Evolutionary conservation across 2,329 filamentous ascomycete species (phyloP), one percentile per base, ranked within the genome.

Genomic region (Colletotrichum tropicale): DNA sequence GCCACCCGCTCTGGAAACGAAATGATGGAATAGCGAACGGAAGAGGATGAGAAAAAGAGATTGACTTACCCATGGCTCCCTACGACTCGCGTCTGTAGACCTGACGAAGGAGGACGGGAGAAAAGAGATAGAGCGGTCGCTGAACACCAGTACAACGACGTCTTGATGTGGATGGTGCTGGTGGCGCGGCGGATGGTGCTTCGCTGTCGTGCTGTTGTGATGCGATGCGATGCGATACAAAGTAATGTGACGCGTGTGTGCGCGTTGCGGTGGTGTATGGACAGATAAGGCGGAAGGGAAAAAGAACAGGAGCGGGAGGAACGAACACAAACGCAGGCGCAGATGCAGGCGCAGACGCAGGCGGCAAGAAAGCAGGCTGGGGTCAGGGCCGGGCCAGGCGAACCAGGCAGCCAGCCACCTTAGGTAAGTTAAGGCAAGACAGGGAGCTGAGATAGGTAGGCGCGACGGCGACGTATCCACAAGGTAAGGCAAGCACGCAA

Each of bases 231-330:
- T 71, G 52, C 71, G 60, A 71, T 66, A 62, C 48, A 36, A 65
- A 71, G 32, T 70, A 61, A 74, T 61, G 68, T 60, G 66, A 74
- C 71, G 71, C 67, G 71, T 61, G 67, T 38, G 48, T 67, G 36
- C 71, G 71, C 68, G 71, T 74, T 71, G 66, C n/a, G 66, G 56
- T 68, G 66, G 30, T 36, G 66, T 65, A 34, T 43, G 67, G 62
- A 48, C 34, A 60, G 36, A 73, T 55, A 38, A 52, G 66, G 32
- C 18, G 48, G 24, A 48, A 21, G 21, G 55, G 21, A 43, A 69
- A 61, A 61, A 61, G 34, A 24, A 10, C 26, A 60, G 66, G 52
- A 61, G 52, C 52, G 55, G 55, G 66, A 61, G 26, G 67, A 15
- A 43, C 60, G 16, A 16, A 60, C 34, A 64, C n/a, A 72, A 13